These are phyloP conservation scores for Xylariaceae sp. DNA, from an alignment of 2,329 filamentous ascomycete genomes.

Conservation along the genomic window DNA sequence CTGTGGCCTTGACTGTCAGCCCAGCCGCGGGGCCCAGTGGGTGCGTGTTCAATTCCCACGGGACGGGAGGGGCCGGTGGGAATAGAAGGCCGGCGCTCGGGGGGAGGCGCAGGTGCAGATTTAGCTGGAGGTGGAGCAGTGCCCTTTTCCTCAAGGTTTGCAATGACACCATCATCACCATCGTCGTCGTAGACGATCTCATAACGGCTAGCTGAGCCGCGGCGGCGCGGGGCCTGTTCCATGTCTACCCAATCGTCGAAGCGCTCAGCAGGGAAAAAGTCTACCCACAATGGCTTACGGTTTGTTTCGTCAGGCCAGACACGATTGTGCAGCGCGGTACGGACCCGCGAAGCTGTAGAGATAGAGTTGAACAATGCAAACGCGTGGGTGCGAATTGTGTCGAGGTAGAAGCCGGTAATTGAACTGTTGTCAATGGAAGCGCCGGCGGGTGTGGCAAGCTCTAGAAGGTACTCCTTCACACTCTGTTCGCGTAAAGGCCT, in stretches of 20 bases:
- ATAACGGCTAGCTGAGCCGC: constrained; percentile 51
- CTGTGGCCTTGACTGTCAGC: constrained; percentile 6
- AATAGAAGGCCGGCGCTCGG: constrained; percentile 20
- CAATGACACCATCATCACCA: constrained; percentile 49
- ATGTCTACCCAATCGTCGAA: constrained; percentile 69
- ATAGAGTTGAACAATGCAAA: constrained; percentile 69
- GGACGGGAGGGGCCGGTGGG: constrained; percentile 27
- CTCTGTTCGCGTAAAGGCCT: constrained; percentile 69
- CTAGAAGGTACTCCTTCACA: constrained; percentile 64
- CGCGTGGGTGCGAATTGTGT: constrained; percentile 82
- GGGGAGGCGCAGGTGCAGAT: constrained; percentile 12
- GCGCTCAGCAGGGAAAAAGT: constrained; percentile 78
- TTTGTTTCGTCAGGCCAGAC: constrained; percentile 86
- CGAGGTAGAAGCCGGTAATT: constrained; percentile 70
- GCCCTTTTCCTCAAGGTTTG: constrained; percentile 49
- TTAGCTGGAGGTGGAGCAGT: constrained; percentile 18
- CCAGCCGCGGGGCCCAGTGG: constrained; percentile 36
- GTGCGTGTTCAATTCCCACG: constrained; percentile 29
- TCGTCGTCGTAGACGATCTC: constrained; percentile 67
- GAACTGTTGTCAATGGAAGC: constrained; percentile 47
- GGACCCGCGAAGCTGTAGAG: constrained; percentile 70
- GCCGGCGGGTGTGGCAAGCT: constrained; percentile 60
- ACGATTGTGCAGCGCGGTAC: constrained; percentile 68
- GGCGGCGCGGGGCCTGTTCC: constrained; percentile 51
- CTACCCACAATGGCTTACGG: constrained; percentile 79